Base-by-base conservation (phyloP, 176 grass and related monocot genomes). In the Guadua angustifolia region DNA sequence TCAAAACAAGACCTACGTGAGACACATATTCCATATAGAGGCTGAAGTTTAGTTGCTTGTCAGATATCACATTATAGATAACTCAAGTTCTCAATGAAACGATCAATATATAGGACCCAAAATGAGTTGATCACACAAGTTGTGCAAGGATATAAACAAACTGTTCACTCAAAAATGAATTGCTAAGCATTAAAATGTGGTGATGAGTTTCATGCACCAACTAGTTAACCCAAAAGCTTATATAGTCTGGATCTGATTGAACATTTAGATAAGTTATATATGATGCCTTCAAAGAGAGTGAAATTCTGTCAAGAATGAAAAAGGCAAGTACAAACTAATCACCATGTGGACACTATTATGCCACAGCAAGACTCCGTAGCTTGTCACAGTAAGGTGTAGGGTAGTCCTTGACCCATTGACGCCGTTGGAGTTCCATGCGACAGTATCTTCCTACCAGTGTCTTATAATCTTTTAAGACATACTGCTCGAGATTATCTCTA, bases 341-440 rank as follows among this genome's bases (percentile, higher is more conserved):
- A 60, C 36, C 65, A 79, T 78, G 59, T 47, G 45, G 57, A 69
- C 16, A 87, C 45, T 75, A 44, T 89, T 83, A 94, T 71, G 81
- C 44, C 18, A 61, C 91, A 77, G 55, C 25, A 75, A 93, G 74
- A 64, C 26, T 91, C 84, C 57, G 73, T 50, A 94, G 82, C 79
- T 84, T 93, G 82, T 94, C 95, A 77, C 95, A 97, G 82, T 93
- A 14, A 82, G 92, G 90, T 67, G 88, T 94, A 40, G 92, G 92
- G 73, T 92, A 91, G 73, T 49, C 74, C 69, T 74, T 84, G 74
- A 67, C 78, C 95, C 95, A 94, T 57, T 86, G 86, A 39, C 71
- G 74, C 25, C 92, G 87, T 78, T 91, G 86, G 66, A 88, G 56
- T 86, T 97, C 95, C 39, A 82, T 78, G 68, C 81, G 88, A 69